Evolutionary conservation across 805 yeast species (phyloP).

Genomic region (Trichomonascus vanleenenianus): DNA sequence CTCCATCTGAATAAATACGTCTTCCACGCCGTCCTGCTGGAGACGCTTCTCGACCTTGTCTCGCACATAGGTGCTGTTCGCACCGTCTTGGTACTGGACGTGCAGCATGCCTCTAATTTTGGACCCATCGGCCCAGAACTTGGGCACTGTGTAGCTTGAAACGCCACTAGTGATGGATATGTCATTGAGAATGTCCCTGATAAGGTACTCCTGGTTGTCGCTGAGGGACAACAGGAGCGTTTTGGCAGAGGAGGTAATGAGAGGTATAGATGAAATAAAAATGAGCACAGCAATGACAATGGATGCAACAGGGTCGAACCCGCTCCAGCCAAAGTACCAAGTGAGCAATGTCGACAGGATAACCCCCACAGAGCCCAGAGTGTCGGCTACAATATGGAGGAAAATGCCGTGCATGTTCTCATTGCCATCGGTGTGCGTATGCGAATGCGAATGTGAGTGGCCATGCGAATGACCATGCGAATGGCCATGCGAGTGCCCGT

Average conservation of each 20-base stretch:
- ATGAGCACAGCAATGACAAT: slow-evolving; percentile 77
- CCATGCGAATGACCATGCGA: slow-evolving; percentile 25
- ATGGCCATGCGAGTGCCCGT: slow-evolving; percentile 34
- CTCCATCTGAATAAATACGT: slow-evolving; percentile 61
- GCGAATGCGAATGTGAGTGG: slow-evolving; percentile 18
- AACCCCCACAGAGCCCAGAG: slow-evolving; percentile 95
- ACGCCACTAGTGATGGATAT: slow-evolving; percentile 69
- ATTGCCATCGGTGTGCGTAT: slow-evolving; percentile 29
- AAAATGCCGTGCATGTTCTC: slow-evolving; percentile 92
- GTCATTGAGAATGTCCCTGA: slow-evolving; percentile 61
- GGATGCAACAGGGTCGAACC: slow-evolving; percentile 91
- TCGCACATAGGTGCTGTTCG: slow-evolving; percentile 52
- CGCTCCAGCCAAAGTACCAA: slow-evolving; percentile 59
- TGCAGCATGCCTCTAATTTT: slow-evolving; percentile 72
- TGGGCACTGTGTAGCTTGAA: slow-evolving; percentile 76
- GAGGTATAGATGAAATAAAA: slow-evolving; percentile 73
- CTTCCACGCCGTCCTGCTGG: slow-evolving; percentile 40
- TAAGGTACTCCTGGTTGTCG: slow-evolving; percentile 48
- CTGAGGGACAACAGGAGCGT: slow-evolving; percentile 59
- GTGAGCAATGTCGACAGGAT: slow-evolving; percentile 82
- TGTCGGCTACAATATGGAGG: slow-evolving; percentile 88
- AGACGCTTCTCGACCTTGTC: slow-evolving; percentile 53
- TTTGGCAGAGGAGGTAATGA: slow-evolving; percentile 72
- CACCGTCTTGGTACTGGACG: slow-evolving; percentile 61
- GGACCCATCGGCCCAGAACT: slow-evolving; percentile 72